A percentile compares a stretch with the other conserved stretches of the same genome.
Conservation (phyloP, 2,329 filamentous ascomycete species). For the Fusarium chlamydosporum region DNA sequence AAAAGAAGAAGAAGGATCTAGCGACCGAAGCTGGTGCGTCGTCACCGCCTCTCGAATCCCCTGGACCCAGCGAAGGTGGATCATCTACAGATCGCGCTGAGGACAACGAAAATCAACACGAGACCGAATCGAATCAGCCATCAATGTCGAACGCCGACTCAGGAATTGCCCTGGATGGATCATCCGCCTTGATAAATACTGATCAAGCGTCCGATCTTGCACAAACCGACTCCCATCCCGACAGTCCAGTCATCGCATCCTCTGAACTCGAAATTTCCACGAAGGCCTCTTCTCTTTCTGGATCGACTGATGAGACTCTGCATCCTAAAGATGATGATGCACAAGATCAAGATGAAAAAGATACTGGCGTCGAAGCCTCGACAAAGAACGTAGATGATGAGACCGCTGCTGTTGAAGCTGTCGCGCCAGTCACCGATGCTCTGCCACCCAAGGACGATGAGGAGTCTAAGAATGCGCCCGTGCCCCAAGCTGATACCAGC, state of each 20-base stretch:
- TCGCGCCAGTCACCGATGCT: conserved; percentile 9
- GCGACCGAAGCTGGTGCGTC: conserved; percentile 46
- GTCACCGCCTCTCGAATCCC: conserved; percentile 38
- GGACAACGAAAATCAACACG: conserved; percentile 41
- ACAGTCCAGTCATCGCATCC: conserved; percentile 66
- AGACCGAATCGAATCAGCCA: conserved; percentile 46
- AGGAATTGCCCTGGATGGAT: conserved; percentile 65
- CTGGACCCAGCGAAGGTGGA: conserved; percentile 42
- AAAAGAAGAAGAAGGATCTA: conserved; percentile 73
- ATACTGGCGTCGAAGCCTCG: conserved; percentile 20
- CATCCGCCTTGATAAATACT: conserved; percentile 58
- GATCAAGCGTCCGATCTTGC: conserved; percentile 65
- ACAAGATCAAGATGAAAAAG: conserved; percentile 25
- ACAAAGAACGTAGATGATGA: conserved; percentile 9
- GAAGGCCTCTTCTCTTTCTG: conserved; percentile 74
- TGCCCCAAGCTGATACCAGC: conserved; percentile 42
- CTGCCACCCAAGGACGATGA: conserved; percentile 9
- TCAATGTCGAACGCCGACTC: conserved; percentile 67
- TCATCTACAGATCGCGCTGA: conserved; percentile 44
- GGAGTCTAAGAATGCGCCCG: conserved; percentile 26
- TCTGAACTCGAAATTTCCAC: conserved; percentile 73
- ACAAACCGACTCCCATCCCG: conserved; percentile 69
- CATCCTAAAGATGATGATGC: conserved; percentile 54
- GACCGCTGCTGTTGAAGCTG: conserved; percentile 6
- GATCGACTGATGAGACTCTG: conserved; percentile 72